phyloP scores from a whole-genome alignment of 208 protist genomes.

The Leishmania guyanensis region DNA sequence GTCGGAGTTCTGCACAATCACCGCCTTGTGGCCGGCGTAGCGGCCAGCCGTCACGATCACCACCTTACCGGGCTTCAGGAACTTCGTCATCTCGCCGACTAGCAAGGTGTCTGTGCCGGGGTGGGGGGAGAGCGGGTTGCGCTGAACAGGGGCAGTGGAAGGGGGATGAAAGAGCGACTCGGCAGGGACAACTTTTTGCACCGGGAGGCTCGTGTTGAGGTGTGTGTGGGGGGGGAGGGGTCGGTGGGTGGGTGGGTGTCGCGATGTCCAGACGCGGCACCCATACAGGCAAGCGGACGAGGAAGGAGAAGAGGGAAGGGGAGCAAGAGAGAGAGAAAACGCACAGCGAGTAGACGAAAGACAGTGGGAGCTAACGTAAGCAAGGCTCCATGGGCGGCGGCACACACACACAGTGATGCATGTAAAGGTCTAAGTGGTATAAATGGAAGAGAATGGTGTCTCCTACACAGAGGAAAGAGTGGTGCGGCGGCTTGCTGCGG shows the following conservation, averaged over 20 bases:
- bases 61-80: slow-evolving; percentile 98
- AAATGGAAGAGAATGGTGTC: neutral
- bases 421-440: neutral
- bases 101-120: slow-evolving; percentile 19
- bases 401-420: neutral
- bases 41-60: slow-evolving; percentile 97
- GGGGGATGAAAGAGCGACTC: neutral
- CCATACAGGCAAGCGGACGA: neutral
- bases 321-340: neutral
- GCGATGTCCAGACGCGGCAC: neutral
- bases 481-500: neutral
- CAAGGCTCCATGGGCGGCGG: neutral
- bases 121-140: slow-evolving; percentile 10
- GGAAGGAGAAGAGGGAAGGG: neutral
- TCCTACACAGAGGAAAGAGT: neutral
- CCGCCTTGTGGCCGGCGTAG: slow-evolving; percentile 98
- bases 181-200: slow-evolving; percentile 8
- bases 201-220: neutral
- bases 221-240: neutral
- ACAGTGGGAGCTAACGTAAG: neutral
- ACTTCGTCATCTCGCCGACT: slow-evolving; percentile 74
- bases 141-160: neutral
- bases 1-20: slow-evolving; percentile 97
- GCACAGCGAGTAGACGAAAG: neutral
- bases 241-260: neutral